Evolutionary conservation across 108 stramenopile genomes (phyloP), one percentile per base, ranked within the genome.

Genomic region (Mediolabrus comicus): DNA sequence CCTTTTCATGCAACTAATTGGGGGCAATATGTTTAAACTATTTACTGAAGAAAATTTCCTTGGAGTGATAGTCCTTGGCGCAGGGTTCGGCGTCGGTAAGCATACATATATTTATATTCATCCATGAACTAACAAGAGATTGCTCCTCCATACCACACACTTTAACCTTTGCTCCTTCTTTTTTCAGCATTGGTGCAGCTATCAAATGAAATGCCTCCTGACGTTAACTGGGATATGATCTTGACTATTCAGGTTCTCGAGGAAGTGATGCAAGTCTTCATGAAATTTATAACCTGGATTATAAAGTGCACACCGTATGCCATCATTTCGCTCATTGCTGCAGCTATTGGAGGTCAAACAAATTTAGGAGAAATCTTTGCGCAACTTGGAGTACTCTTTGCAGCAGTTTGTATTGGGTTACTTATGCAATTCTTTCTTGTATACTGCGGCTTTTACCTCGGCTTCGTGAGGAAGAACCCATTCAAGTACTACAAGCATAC

Each of bases 1-100:
- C n/a, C 61, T 83, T 32, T 83, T 83, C 53, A 62, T 65, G 56
- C 72, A 83, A 49, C 71, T 80, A 1, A 55, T 75, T 35, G 57
- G 60, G 2, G 16, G 39, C 8, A 80, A 80, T 34, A 80, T 80
- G 51, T 12, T 75, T 57, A 69, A 55, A 19, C 31, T 74, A 29
- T 80, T 80, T 57, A 33, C 19, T n/a, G 53, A 49, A 2, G n/a
- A n/a, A 26, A 74, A 80, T 36, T 80, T 80, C 25, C 65, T 74
- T 51, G 79, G 73, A 4, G 73, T 75, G 3, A 65, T 80, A 12
- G 38, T 80, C 43, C 74, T 80, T 32, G 73, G 54, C 7, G 30
- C 36, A 26, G 62, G 16, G 59, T 53, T 29, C 33, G 68, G 26
- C 0, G 2, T 35, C 24, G n/a, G n/a, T n/a, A n/a, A n/a, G n/a